phyloP scores from a whole-genome alignment of 2,329 filamentous ascomycete species.

The Stenocarpella maydis region DNA sequence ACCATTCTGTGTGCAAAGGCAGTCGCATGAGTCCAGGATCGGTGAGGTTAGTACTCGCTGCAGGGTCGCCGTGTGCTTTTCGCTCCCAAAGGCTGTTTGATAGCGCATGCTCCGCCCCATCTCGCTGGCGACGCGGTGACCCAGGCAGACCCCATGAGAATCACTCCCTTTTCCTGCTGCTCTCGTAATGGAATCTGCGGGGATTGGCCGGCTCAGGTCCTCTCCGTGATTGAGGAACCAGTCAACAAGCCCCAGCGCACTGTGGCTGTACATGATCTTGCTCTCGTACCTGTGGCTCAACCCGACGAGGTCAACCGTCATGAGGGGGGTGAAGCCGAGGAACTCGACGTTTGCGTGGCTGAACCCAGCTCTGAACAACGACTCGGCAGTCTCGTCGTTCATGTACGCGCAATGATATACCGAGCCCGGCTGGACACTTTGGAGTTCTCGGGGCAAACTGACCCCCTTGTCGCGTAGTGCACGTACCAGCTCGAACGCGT shows the following conservation, averaged over 20 bases:
- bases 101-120: slow-evolving; percentile 1
- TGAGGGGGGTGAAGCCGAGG: not conserved
- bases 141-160: not conserved
- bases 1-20: not conserved
- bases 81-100: not conserved
- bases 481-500: not conserved
- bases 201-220: not conserved
- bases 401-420: slow-evolving; percentile 5
- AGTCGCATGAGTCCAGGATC: not conserved
- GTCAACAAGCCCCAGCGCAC: not conserved
- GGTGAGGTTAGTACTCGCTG: not conserved
- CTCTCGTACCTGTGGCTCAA: not conserved
- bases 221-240: not conserved
- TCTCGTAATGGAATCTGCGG: not conserved
- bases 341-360: not conserved
- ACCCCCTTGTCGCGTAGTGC: not conserved
- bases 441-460: not conserved
- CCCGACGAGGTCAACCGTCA: not conserved
- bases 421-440: not conserved
- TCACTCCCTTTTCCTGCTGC: not conserved
- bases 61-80: not conserved
- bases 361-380: not conserved
- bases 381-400: not conserved
- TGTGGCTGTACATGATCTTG: not conserved
- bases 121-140: not conserved